These are phyloP conservation scores for Teratosphaeria pseudoeucalypti DNA, from an alignment of 2,329 filamentous ascomycete species.

Conservation along the genomic window DNA sequence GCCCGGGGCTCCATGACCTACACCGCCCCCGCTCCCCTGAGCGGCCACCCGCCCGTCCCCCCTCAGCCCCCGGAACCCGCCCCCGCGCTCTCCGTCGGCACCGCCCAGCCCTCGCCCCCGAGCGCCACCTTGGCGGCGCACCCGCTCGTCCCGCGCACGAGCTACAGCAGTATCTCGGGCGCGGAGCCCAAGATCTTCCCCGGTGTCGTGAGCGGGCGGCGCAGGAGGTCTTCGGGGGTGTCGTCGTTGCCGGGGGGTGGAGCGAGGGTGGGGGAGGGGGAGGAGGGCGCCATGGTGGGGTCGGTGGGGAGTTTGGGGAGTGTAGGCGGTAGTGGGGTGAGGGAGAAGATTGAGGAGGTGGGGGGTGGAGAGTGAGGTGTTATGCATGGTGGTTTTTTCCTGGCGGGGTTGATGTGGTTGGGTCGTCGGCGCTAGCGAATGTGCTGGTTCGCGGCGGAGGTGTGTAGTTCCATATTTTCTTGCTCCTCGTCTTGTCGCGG, in stretches of 20 bases:
- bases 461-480: background rate
- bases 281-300: background rate
- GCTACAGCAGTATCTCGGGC: slow-evolving; percentile 41
- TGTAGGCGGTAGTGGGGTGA: background rate
- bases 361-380: background rate
- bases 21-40: slow-evolving; percentile 1
- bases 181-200: slow-evolving; percentile 62
- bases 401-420: no score
- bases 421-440: no score
- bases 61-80: slow-evolving; percentile 8
- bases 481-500: background rate
- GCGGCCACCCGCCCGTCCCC: slow-evolving; percentile 5
- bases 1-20: slow-evolving; percentile 1
- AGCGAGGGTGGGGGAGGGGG: background rate
- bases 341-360: background rate
- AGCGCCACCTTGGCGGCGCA: slow-evolving; percentile 8
- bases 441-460: no score
- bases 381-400: no score
- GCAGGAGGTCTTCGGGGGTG: slow-evolving; percentile 18
- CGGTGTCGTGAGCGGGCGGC: slow-evolving; percentile 48
- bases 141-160: slow-evolving; percentile 31
- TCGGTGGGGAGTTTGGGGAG: background rate
- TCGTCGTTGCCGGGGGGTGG: background rate
- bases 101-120: background rate
- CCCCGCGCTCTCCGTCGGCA: slow-evolving; percentile 3